A percentile compares a stretch with the other conserved stretches of the same genome.
phyloP scores from a whole-genome alignment of 2,329 filamentous ascomycete genomes.

The Chaetomium strumarium region DNA sequence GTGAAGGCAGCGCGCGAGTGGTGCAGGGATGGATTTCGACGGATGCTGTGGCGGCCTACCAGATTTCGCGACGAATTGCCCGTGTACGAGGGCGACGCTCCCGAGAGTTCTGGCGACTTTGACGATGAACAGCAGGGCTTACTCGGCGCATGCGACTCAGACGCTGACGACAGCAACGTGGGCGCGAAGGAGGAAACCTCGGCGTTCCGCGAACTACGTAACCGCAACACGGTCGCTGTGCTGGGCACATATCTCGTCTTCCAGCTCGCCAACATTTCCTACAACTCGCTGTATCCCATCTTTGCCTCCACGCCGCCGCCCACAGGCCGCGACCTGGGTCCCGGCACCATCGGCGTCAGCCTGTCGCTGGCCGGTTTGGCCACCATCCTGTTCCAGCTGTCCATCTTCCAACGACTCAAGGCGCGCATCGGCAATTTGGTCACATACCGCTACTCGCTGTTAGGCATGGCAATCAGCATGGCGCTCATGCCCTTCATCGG shows the following conservation, averaged over 20 bases:
- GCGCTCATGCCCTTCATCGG: slow-evolving; percentile 85
- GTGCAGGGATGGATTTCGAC: slow-evolving; percentile 17
- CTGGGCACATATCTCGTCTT: slow-evolving; percentile 87
- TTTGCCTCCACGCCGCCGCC: slow-evolving; percentile 74
- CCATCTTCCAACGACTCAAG: slow-evolving; percentile 74
- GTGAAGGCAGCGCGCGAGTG: slow-evolving; percentile 25
- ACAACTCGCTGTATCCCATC: slow-evolving; percentile 91
- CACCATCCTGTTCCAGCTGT: slow-evolving; percentile 86
- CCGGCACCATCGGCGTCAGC: slow-evolving; percentile 77
- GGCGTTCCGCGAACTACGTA: slow-evolving; percentile 56
- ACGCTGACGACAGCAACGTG: slow-evolving; percentile 38
- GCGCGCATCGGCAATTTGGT: slow-evolving; percentile 76
- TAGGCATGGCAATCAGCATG: slow-evolving; percentile 78
- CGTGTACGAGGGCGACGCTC: background rate
- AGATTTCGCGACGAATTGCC: background rate
- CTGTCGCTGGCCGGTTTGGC: slow-evolving; percentile 77
- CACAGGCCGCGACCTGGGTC: slow-evolving; percentile 67
- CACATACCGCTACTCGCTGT: slow-evolving; percentile 72
- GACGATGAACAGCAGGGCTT: slow-evolving; percentile 16
- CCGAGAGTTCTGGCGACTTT: slow-evolving; percentile 16
- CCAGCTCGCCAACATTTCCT: slow-evolving; percentile 88
- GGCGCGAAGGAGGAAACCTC: slow-evolving; percentile 41
- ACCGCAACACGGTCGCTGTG: slow-evolving; percentile 74
- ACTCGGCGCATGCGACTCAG: slow-evolving; percentile 17
- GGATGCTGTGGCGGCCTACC: background rate